Conservation (phyloP, 768 basidiomycete species). For the Agaricus subrufescens region DNA sequence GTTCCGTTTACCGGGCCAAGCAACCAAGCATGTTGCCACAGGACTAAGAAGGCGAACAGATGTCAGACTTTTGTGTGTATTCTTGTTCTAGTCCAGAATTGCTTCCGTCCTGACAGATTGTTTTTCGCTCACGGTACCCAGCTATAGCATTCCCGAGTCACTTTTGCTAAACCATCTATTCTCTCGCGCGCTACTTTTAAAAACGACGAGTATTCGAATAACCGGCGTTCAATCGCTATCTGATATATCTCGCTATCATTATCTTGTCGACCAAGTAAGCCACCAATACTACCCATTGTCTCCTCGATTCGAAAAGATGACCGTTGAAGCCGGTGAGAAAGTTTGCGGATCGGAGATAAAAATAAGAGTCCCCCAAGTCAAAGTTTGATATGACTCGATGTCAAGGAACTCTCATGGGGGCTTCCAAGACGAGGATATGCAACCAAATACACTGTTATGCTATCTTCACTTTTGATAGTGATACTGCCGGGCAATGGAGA, state of each 20-base stretch:
- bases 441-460: neutral
- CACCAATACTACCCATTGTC: neutral
- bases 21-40: too few species aligned
- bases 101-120: too few species aligned
- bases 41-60: too few species aligned
- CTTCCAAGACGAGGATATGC: neutral
- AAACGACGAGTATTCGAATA: too few species aligned
- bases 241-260: neutral
- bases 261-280: neutral
- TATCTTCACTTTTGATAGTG: neutral
- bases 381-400: too few species aligned
- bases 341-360: neutral
- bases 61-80: too few species aligned
- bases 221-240: too few species aligned
- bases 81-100: neutral
- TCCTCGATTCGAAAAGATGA: neutral
- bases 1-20: too few species aligned
- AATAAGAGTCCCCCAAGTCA: neutral
- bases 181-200: too few species aligned
- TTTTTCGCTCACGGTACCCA: too few species aligned
- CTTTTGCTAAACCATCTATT: too few species aligned
- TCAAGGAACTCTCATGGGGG: neutral
- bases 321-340: neutral
- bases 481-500: too few species aligned
- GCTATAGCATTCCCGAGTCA: neutral